Evolutionary conservation across 495 filamentous ascomycete genomes (phyloP).

Genomic region (Friedmanniomyces endolithicus): DNA sequence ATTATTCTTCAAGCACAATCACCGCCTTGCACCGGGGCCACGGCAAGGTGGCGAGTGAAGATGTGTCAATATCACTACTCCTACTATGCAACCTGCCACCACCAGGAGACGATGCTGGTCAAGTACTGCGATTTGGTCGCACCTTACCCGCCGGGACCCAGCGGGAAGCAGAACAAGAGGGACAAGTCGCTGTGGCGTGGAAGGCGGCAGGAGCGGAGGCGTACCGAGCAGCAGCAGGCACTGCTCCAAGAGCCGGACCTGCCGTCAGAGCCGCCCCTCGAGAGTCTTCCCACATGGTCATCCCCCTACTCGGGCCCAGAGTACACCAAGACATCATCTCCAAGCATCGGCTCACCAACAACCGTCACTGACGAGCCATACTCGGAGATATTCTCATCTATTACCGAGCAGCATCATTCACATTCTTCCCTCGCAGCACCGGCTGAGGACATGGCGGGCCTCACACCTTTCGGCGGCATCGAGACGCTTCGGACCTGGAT

Average conservation of each 20-base stretch:
- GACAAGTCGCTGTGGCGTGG: neutral
- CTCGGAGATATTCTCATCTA: neutral
- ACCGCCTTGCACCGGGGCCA: neutral
- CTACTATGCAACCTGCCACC: neutral
- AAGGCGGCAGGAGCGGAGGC: neutral
- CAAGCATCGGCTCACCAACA: neutral
- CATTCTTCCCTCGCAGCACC: neutral
- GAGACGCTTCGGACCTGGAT: neutral
- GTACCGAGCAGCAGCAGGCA: neutral
- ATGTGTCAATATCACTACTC: conserved; percentile 7
- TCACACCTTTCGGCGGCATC: neutral
- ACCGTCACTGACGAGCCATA: conserved; percentile 5
- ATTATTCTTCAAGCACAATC: no score
- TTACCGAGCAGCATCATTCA: neutral
- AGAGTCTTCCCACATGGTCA: neutral
- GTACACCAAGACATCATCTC: neutral
- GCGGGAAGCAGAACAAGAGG: neutral
- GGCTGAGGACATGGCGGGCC: neutral
- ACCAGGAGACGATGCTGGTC: neutral
- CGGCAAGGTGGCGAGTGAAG: neutral
- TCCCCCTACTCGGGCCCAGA: neutral
- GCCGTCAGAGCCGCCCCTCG: neutral
- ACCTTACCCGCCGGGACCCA: neutral
- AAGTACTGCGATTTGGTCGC: neutral
- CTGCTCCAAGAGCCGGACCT: neutral